These are phyloP conservation scores for Cladorrhinum sp. DNA, from an alignment of 2,329 filamentous ascomycete species.

Conservation along the genomic window DNA sequence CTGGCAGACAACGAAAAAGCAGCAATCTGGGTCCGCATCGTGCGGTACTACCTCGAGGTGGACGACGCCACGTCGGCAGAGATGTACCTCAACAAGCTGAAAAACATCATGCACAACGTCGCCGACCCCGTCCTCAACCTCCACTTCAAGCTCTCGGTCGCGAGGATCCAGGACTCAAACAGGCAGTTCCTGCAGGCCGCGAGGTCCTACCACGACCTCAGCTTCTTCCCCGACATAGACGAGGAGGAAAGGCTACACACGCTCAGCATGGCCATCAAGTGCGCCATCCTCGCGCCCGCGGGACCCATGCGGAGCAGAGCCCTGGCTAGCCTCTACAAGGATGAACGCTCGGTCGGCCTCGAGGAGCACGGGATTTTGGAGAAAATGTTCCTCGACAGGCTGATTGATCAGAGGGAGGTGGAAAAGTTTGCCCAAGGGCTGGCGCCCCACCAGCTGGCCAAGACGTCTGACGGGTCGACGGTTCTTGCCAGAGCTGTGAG, in stretches of 20 bases:
- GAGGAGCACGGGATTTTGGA: constrained; percentile 86
- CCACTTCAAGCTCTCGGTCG: constrained; percentile 87
- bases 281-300: constrained; percentile 86
- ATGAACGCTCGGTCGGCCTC: constrained; percentile 74
- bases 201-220: constrained; percentile 84
- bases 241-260: constrained; percentile 84
- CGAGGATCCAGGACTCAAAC: constrained; percentile 87
- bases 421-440: constrained; percentile 78
- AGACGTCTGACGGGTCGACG: constrained; percentile 84
- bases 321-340: constrained; percentile 85
- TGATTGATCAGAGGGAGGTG: constrained; percentile 79
- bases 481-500: constrained; percentile 91
- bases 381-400: constrained; percentile 93
- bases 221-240: constrained; percentile 71
- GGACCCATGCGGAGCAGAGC: constrained; percentile 79
- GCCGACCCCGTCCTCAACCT: constrained; percentile 70
- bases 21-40: constrained; percentile 86
- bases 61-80: constrained; percentile 86
- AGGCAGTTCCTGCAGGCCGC: constrained; percentile 86
- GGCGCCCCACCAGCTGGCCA: constrained; percentile 83
- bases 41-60: constrained; percentile 89
- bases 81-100: constrained; percentile 88
- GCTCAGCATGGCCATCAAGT: constrained; percentile 82
- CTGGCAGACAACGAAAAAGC: constrained; percentile 81
- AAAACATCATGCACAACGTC: constrained; percentile 82